phyloP scores from a whole-genome alignment of 768 basidiomycete genomes.

The Leccinum rimulosum region DNA sequence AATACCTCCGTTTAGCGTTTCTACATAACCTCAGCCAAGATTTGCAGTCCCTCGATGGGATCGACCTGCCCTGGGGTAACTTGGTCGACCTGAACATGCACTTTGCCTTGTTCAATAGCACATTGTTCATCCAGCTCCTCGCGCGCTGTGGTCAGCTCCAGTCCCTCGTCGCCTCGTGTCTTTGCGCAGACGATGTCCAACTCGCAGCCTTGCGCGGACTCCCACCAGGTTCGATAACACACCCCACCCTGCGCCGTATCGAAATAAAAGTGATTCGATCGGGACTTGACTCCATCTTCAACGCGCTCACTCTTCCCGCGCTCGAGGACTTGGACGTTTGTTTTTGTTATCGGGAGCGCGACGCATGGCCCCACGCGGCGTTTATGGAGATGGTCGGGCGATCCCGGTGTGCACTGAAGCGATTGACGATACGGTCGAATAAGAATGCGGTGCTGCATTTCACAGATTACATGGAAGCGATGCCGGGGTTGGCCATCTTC shows the following conservation, averaged over 20 bases:
- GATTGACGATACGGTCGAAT: conserved; percentile 26
- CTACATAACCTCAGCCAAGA: conserved; percentile 22
- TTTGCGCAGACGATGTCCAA: conserved; percentile 22
- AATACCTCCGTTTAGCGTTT: conserved; percentile 17
- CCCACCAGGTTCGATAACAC: conserved; percentile 14
- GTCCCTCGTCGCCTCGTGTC: conserved; percentile 22
- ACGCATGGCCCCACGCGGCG: conserved; percentile 27
- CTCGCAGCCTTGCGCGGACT: conserved; percentile 8
- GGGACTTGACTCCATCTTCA: conserved; percentile 22
- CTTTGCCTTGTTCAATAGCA: conserved; percentile 25
- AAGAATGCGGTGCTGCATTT: conserved; percentile 19
- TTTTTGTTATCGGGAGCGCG: conserved; percentile 30
- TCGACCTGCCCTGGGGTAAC: conserved; percentile 28
- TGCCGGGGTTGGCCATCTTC: conserved; percentile 22
- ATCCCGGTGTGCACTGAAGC: conserved; percentile 24
- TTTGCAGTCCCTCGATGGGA: conserved; percentile 22
- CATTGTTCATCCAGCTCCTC: conserved; percentile 24
- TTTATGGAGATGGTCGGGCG: conserved; percentile 25
- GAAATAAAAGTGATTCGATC: conserved; percentile 31
- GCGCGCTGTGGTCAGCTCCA: conserved; percentile 20
- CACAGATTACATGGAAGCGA: conserved; percentile 19
- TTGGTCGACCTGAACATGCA: conserved; percentile 28
- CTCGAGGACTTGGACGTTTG: conserved; percentile 33
- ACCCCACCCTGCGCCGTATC: conserved; percentile 20
- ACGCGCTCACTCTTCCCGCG: conserved; percentile 21